These are phyloP conservation scores for Oryza meyeriana DNA, from an alignment of 176 grass and related monocot genomes.

Conservation along the genomic window DNA sequence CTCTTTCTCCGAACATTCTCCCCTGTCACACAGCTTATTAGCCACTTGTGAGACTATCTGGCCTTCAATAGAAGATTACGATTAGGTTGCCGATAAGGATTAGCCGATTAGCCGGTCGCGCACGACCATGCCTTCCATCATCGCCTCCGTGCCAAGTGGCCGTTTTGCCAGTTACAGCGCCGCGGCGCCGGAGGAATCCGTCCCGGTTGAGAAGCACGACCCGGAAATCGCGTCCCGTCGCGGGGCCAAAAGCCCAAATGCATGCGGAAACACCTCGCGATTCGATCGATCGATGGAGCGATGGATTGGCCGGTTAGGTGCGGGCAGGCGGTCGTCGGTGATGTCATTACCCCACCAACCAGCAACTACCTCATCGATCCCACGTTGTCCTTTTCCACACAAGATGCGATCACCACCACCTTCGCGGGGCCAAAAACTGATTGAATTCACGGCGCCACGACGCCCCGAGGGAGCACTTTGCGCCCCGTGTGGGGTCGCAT, in stretches of 20 bases:
- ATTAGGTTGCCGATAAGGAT: not conserved
- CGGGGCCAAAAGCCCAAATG: not conserved
- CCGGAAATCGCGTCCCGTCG: not conserved
- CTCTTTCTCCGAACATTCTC: not conserved
- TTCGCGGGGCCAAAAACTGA: not conserved
- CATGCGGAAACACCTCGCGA: not conserved
- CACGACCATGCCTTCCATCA: not conserved
- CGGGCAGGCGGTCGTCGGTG: constrained; percentile 37
- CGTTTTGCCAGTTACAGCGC: not conserved
- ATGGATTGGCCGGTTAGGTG: constrained; percentile 15
- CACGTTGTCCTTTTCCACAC: not conserved
- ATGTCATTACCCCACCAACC: constrained; percentile 64
- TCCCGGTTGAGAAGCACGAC: constrained; percentile 22
- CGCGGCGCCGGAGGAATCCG: not conserved
- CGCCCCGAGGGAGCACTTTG: not conserved
- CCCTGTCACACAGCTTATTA: not conserved
- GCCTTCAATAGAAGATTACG: not conserved
- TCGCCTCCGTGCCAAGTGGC: not conserved
- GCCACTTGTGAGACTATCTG: too few species aligned
- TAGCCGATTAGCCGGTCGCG: too few species aligned
- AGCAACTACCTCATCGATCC: constrained; percentile 48
- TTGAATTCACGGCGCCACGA: constrained; percentile 17
- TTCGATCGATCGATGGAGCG: not conserved
- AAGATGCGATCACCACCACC: not conserved
- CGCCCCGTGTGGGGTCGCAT: not conserved